Conservation (phyloP, 2,329 filamentous ascomycete species). For the Hypoxylon sp. region DNA sequence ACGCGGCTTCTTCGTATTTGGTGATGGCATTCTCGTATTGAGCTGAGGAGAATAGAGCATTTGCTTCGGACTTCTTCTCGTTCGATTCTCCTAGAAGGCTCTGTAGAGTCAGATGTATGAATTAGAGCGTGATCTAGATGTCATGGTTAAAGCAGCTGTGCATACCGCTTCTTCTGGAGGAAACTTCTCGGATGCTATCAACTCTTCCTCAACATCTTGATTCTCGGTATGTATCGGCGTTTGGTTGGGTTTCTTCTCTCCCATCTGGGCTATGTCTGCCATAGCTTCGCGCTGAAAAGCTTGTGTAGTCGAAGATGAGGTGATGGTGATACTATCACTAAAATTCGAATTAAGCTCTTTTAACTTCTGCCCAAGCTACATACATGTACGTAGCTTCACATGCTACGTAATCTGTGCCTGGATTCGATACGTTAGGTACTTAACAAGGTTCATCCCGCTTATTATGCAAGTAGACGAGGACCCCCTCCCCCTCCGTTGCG, state of each 20-base stretch:
- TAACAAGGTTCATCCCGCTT: neutral
- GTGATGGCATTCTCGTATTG: constrained; percentile 83
- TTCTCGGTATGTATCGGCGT: constrained; percentile 35
- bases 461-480: neutral
- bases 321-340: neutral
- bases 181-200: constrained; percentile 57
- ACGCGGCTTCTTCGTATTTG: constrained; percentile 84
- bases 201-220: constrained; percentile 47
- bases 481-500: neutral
- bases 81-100: constrained; percentile 79
- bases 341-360: neutral
- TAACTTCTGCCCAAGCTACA: neutral
- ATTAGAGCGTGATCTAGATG: constrained; percentile 12
- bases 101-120: constrained; percentile 56
- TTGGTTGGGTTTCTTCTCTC: constrained; percentile 29
- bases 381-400: neutral
- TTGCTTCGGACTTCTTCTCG: constrained; percentile 79
- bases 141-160: constrained; percentile 31
- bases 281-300: constrained; percentile 25
- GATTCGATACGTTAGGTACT: neutral
- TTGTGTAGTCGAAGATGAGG: neutral
- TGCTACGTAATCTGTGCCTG: neutral
- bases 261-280: constrained; percentile 21
- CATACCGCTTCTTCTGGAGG: constrained; percentile 69
- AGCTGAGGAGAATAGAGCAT: constrained; percentile 79